phyloP scores from a whole-genome alignment of 331 rosid species.

The Quercus lobata region DNA sequence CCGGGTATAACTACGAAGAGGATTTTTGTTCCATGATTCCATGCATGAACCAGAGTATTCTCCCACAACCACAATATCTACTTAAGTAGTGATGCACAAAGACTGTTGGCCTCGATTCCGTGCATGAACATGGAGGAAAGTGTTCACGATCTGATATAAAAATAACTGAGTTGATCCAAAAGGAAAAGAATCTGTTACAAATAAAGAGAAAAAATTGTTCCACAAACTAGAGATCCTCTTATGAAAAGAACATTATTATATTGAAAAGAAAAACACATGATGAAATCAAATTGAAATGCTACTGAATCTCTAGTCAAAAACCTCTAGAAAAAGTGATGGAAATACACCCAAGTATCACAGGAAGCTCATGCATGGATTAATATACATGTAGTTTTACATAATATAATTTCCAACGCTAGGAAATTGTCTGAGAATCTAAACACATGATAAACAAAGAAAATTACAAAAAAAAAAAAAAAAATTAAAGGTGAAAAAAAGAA shows the following conservation, averaged over 20 bases:
- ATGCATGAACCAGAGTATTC: background rate
- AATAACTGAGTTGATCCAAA: too few species aligned
- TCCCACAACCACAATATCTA: background rate
- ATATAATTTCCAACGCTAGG: constrained; percentile 22
- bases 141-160: background rate
- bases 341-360: constrained; percentile 8
- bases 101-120: background rate
- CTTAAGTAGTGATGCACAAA: background rate
- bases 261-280: background rate
- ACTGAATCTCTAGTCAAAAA: background rate
- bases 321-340: background rate
- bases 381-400: constrained; percentile 46
- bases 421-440: constrained; percentile 33
- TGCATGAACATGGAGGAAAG: background rate
- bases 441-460: constrained; percentile 34
- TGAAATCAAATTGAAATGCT: background rate
- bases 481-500: background rate
- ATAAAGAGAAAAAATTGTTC: background rate
- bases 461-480: background rate
- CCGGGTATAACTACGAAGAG: too few species aligned
- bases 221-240: background rate
- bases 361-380: constrained; percentile 16
- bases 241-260: background rate
- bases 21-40: background rate
- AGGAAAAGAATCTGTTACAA: background rate